Base-by-base conservation (phyloP, 1,284 basidiomycete genomes). In the Apiotrichum porosum region DNA sequence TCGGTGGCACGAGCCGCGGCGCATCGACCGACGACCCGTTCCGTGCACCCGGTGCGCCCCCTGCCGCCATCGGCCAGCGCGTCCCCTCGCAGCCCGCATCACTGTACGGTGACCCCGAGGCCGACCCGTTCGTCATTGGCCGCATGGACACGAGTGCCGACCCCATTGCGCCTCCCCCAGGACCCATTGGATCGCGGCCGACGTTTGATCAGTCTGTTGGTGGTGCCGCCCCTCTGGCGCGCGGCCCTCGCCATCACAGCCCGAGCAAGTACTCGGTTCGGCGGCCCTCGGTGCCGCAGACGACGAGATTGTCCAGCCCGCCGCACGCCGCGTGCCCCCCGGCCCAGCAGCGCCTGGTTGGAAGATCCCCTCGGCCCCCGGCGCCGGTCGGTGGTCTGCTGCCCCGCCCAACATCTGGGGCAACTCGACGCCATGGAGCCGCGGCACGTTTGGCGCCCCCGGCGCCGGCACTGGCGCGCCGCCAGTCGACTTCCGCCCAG, bases 261-360 rank as follows among this genome's bases (percentile, higher is more conserved):
- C 63, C 10, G 65, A 63, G 14, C 56, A 60, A 44, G 62, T 68
- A 4, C 54, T 65, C 26, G 65, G 65, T 14, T 68, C 65, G 2
- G 65, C 65, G 9, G 65, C 65, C n/a, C 58, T 68, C 6, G 65
- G 65, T 28, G 62, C 41, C 9, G 49, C 38, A 30, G 65, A 68
- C 36, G 63, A 68, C 51, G 63, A 63, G 51, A 61, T 68, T 38
- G 63, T 65, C 26, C 53, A 60, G 42, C 57, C 63, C 13, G 53
- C 56, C 13, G 32, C 52, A 17, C 54, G 63, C 24, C 41, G 58
- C 23, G 41, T 36, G 13, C 61, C 58, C 36, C 57, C 51, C 34
- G 12, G 42, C 28, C 22, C 37, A 15, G 15, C 32, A 18, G 31
- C 19, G 24, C 30, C 17, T 1, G 57, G 58, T 51, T 47, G 53